Evolutionary conservation across 768 basidiomycete genomes (phyloP), one percentile per base, ranked within the genome.

Genomic region (Sporobolomyces pararoseus): DNA sequence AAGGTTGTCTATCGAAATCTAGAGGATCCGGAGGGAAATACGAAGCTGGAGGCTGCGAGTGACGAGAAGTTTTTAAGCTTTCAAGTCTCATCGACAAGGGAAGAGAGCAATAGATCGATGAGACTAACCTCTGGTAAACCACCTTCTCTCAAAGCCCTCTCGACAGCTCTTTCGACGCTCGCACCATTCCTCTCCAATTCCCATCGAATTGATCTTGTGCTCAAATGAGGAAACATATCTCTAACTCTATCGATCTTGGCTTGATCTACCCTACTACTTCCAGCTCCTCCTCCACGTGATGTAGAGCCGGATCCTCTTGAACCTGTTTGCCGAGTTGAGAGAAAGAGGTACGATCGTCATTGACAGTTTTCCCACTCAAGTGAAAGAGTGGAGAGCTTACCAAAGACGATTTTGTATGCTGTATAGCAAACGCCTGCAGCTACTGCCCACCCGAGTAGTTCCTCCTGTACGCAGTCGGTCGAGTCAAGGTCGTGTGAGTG

Each of bases 91-190:
- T 3, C n/a, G 53, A 27, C 17, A 46, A 13, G 39, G 17, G 39
- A 42, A 42, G 17, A 42, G 39, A 42, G 39, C 39, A 42, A 42
- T 42, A 42, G 39, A 44, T 10, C 9, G 7, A 2, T 37, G 3
- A 7, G n/a, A 17, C 72, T 23, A 27, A 73, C 72, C 57, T 73
- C 65, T 2, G 72, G 72, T 46, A 73, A n/a, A 3, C 62, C 63
- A 0, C 72, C 72, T 23, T 73, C 68, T 9, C 68, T 16, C 39
- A 73, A 25, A 2, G 58, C 63, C 13, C 72, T 7, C 52, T 73
- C 72, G n/a, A 73, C 68, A 0, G 68, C 66, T n/a, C 68, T 19
- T 32, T 73, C 72, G 39, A 73, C 72, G 31, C 61, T 66, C 37
- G 50, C 68, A 0, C 71, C 66, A 31, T 63, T 73, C 39, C 68